phyloP scores from a whole-genome alignment of 2,329 filamentous ascomycete species.

The Fusarium lateritium region DNA sequence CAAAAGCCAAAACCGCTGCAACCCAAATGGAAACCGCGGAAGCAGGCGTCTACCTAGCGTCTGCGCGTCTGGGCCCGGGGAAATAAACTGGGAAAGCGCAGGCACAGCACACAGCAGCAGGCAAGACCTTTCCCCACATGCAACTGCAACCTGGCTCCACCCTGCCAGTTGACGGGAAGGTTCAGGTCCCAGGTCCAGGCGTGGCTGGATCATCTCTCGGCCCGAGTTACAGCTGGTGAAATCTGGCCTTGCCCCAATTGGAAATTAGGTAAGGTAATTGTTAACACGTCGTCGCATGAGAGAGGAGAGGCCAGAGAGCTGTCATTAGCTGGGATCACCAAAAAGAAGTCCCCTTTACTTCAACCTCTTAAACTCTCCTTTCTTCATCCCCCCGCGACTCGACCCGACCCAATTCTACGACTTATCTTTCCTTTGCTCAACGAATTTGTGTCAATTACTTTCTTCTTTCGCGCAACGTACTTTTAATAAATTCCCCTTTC shows the following conservation, averaged over 20 bases:
- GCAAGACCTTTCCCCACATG: conserved; percentile 17
- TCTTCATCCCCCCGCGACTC: conserved; percentile 31
- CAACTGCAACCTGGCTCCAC: conserved; percentile 10
- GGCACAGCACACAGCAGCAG: conserved; percentile 4
- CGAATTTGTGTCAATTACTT: conserved; percentile 7
- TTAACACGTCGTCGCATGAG: conserved; percentile 44
- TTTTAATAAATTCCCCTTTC: conserved; percentile 32
- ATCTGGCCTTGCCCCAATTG: conserved; percentile 39
- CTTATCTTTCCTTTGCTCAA: conserved; percentile 9
- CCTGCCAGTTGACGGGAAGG: conserved; percentile 8
- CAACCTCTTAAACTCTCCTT: conserved; percentile 36
- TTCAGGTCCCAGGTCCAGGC: background rate
- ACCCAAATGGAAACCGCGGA: conserved; percentile 22
- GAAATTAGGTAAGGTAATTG: conserved; percentile 39
- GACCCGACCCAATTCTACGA: conserved; percentile 36
- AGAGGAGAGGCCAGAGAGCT: conserved; percentile 38
- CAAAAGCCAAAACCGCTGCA: conserved; percentile 34
- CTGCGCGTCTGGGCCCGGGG: conserved; percentile 40
- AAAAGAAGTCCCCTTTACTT: conserved; percentile 43
- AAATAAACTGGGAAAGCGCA: conserved; percentile 41
- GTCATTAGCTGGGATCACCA: conserved; percentile 37
- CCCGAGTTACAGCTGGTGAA: conserved; percentile 17
- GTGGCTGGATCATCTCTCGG: conserved; percentile 25
- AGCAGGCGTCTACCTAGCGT: conserved; percentile 41
- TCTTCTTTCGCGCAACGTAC: conserved; percentile 15